Evolutionary conservation across 495 filamentous ascomycete genomes (phyloP).

Genomic region (Massariosphaeria phaeospora): DNA sequence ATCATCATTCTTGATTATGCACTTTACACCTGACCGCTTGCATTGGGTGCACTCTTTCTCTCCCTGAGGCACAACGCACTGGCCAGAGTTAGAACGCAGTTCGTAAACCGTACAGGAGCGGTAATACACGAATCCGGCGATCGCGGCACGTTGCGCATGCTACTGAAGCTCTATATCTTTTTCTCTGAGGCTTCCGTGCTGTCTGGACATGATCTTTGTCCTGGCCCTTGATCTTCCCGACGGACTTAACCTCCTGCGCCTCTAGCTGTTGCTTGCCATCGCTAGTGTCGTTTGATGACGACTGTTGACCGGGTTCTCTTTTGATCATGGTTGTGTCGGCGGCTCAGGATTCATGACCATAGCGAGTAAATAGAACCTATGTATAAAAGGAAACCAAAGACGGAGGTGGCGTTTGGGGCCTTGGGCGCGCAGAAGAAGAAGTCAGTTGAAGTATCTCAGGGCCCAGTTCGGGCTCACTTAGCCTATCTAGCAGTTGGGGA

Average conservation of each 20-base stretch:
- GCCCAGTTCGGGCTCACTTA: no score
- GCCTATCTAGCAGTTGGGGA: slow-evolving; percentile 13
- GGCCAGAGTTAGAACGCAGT: slow-evolving; percentile 1
- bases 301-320: neutral
- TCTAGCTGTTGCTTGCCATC: slow-evolving; percentile 10
- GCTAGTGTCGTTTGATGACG: neutral
- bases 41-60: slow-evolving; percentile 51
- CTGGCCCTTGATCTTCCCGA: neutral
- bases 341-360: neutral
- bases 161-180: slow-evolving; percentile 38
- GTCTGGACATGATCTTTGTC: neutral
- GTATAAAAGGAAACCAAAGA: slow-evolving; percentile 1
- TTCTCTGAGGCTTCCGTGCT: slow-evolving; percentile 10
- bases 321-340: neutral
- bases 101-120: neutral
- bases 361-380: neutral
- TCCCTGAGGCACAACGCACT: slow-evolving; percentile 52
- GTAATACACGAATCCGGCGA: slow-evolving; percentile 46
- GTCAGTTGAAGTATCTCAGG: no score
- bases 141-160: slow-evolving; percentile 45
- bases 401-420: slow-evolving; percentile 10
- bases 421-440: slow-evolving; percentile 1
- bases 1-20: slow-evolving; percentile 55
- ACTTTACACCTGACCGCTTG: slow-evolving; percentile 47
- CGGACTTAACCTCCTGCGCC: slow-evolving; percentile 7